Evolutionary conservation across 2,329 filamentous ascomycete genomes (phyloP).

Genomic region (Albophoma yamanashiensis): DNA sequence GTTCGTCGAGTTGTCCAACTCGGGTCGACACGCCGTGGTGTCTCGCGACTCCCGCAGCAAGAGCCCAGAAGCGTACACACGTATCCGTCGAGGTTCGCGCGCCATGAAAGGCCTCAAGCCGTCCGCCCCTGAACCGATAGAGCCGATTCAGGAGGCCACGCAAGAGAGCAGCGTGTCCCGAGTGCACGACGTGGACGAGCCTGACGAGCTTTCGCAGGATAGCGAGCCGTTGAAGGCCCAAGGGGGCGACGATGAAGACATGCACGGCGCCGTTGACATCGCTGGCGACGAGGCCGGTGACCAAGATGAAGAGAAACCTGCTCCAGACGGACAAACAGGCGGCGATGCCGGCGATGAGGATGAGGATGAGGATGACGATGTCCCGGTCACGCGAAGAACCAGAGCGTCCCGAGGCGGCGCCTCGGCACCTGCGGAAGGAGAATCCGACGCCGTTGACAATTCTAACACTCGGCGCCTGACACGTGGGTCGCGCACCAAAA

Average conservation of each 20-base stretch:
- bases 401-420: conserved; percentile 23
- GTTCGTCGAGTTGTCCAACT: conserved; percentile 48
- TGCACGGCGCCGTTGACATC: conserved; percentile 10
- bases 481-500: conserved; percentile 30
- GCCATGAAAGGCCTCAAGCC: conserved; percentile 40
- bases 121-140: conserved; percentile 34
- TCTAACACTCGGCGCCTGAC: conserved; percentile 33
- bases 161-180: conserved; percentile 35
- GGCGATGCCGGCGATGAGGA: conserved; percentile 36
- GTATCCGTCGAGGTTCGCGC: conserved; percentile 33
- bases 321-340: conserved; percentile 15
- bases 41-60: conserved; percentile 40
- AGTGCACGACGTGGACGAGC: conserved; percentile 21
- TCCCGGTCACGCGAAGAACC: conserved; percentile 36
- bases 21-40: conserved; percentile 44
- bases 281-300: conserved; percentile 13
- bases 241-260: conserved; percentile 17
- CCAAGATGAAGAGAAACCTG: conserved; percentile 15
- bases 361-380: conserved; percentile 38
- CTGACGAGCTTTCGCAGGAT: conserved; percentile 26
- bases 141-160: conserved; percentile 39
- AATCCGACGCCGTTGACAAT: conserved; percentile 17
- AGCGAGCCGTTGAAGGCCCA: conserved; percentile 15
- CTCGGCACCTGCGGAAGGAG: conserved; percentile 17
- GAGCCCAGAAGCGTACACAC: conserved; percentile 41